Evolutionary conservation across 2,329 filamentous ascomycete species (phyloP).

Genomic region (Pyrenophora tritici-repentis): DNA sequence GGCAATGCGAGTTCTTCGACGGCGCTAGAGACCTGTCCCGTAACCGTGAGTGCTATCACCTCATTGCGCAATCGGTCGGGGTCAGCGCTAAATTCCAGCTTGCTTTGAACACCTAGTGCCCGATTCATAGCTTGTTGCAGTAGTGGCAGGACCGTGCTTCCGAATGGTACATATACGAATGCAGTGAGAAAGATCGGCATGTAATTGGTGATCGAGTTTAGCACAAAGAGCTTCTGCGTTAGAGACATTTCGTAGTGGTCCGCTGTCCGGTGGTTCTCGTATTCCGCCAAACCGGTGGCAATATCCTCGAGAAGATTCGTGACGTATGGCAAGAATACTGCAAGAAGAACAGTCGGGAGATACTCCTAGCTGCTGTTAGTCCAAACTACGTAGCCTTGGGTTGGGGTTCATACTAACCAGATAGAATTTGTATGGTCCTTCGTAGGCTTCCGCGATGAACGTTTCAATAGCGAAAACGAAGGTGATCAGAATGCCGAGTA

Average conservation of each 20-base stretch:
- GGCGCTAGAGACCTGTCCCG: conserved; percentile 38
- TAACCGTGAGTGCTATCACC: conserved; percentile 42
- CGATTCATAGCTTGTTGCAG: conserved; percentile 28
- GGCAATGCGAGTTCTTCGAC: conserved; percentile 39
- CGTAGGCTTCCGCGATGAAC: conserved; percentile 42
- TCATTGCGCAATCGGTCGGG: conserved; percentile 40
- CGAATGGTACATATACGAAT: conserved; percentile 42
- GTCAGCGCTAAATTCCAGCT: conserved; percentile 31
- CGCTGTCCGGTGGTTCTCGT: conserved; percentile 42
- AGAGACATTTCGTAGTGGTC: conserved; percentile 42
- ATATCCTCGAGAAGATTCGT: conserved; percentile 34
- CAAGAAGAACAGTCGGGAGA: conserved; percentile 39
- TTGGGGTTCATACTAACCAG: conserved; percentile 19
- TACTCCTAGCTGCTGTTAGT: conserved; percentile 36
- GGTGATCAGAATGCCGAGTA: conserved; percentile 36
- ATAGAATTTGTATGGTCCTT: conserved; percentile 39
- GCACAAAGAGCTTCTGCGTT: conserved; percentile 43
- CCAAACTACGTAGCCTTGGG: neutral
- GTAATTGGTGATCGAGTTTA: conserved; percentile 45
- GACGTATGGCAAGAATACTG: conserved; percentile 37
- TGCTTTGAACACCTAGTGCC: conserved; percentile 13
- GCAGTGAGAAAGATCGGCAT: conserved; percentile 43
- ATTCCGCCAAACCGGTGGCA: conserved; percentile 38
- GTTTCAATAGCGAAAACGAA: conserved; percentile 41
- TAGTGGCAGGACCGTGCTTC: conserved; percentile 29